Base-by-base conservation (phyloP, 495 filamentous ascomycete genomes). In the Daldinia caldariorum region DNA sequence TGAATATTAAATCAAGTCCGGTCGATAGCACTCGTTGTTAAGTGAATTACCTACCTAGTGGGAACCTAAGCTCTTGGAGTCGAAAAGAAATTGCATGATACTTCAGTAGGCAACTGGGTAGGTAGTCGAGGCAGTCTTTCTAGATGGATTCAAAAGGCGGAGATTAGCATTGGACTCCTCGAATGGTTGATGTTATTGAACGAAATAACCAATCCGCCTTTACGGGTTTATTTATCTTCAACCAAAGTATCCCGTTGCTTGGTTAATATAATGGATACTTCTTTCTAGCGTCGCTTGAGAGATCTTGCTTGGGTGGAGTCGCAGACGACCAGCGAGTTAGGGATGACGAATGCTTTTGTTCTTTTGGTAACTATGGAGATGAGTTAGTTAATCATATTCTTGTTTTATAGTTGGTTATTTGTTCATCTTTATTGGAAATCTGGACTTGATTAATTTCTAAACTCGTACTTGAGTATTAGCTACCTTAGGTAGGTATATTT, bases 211-310 rank as follows among this genome's bases (percentile, higher is more conserved):
- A 12, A 57, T 13, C 35, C 50, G 22, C 55, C 35, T 16, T 58
- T 38, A 22, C 55, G 55, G 20, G 10, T 58, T 58, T 35, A 58
- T 58, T 18, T 35, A 35, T 14, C 55, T 58, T 38, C 12, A 22
- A 39, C 55, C 35, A 4, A 4, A 16, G 35, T 41, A 6, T 39
- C 20, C 4, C 34, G 16, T 38, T 22, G 16, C 26, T 26, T 58
- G 55, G 55, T 58, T 35, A 34, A 22, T 47, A 47, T 47, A 18
- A 47, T 47, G 43, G 43, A 47, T 22, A 47, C 18, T 47, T 22
- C 6, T 3, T 47, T 22, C 9, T 47, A 47, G 43, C 9, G 38
- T n/a, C 14, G 18, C 43, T 16, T 47, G 43, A 20, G 9, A 47
- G 43, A 47, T 47, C 43, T 47, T 47, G 18, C 9, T 22, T 18